Evolutionary conservation across 2,329 filamentous ascomycete species (phyloP), one percentile per base, ranked within the genome.

Genomic region (Thielaviopsis ethacetica): DNA sequence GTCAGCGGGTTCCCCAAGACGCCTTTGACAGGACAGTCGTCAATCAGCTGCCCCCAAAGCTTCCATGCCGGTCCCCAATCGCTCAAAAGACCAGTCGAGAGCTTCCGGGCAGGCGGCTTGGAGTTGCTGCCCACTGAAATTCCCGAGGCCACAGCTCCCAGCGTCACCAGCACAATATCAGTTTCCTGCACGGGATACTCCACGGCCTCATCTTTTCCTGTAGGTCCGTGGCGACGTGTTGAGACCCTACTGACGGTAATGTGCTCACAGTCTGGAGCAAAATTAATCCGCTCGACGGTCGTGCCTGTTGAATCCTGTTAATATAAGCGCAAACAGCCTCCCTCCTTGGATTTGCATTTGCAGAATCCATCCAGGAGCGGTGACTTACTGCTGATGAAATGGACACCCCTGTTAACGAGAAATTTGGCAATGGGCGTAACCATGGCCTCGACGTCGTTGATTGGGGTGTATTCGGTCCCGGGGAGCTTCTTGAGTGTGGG

Each of bases 21-120:
- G 27, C 71, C 71, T 59, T 73, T 70, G 0, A 66, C 65, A 10
- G 66, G 58, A 58, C 67, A 63, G 59, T 70, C 70, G 12, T 67
- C 68, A 1, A 68, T 67, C 10, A 74, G 65, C n/a, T 69, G 67
- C 2, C 68, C 62, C 72, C 72, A 75, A 3, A 74, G 64, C 3
- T 68, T 65, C 72, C 72, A 74, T 13, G 70, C 69, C 21, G 70
- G 70, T 26, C 65, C 66, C 56, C 71, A 72, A 54, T 67, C 67
- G 12, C 68, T 71, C 4, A 67, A 61, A 19, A 66, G 24, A 13
- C 57, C 57, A 19, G 34, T 53, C 21, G 38, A 53, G 24, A 24
- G 5, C 26, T 49, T 58, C 13, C 27, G 34, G 2, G 24, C 19
- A 2, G 57, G 53, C 12, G 60, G 44, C 7, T 22, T 53, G 13